Percentiles rank a stretch among this genome's conserved stretches.
Evolutionary conservation across 2,329 filamentous ascomycete genomes (phyloP).

Genomic region (Stemphylium vesicarium): DNA sequence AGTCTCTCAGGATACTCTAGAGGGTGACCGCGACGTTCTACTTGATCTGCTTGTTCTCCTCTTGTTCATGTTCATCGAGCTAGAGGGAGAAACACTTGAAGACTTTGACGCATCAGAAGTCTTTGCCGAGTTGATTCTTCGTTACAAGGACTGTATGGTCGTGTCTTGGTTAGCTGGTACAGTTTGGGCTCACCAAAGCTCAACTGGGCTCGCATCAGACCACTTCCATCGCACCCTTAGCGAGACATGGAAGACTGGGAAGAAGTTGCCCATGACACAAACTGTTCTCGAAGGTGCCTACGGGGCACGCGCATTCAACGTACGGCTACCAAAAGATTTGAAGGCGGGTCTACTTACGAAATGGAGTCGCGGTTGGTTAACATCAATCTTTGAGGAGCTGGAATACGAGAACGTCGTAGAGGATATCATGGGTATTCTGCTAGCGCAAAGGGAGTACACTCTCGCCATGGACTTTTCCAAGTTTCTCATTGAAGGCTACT

Average conservation of each 20-base stretch:
- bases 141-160: constrained; percentile 46
- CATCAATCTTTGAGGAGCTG: constrained; percentile 47
- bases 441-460: constrained; percentile 52
- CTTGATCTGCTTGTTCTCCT: constrained; percentile 83
- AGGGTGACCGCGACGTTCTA: constrained; percentile 74
- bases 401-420: constrained; percentile 48
- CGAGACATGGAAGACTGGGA: constrained; percentile 31
- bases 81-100: constrained; percentile 70
- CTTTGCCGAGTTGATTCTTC: constrained; percentile 66
- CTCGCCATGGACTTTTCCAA: constrained; percentile 70
- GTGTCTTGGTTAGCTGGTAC: constrained; percentile 45
- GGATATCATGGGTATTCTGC: constrained; percentile 53
- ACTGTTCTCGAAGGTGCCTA: constrained; percentile 47
- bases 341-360: constrained; percentile 49
- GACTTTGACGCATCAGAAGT: constrained; percentile 69
- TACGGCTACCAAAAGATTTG: constrained; percentile 32
- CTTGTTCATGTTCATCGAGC: constrained; percentile 75
- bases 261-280: constrained; percentile 43
- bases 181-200: constrained; percentile 40
- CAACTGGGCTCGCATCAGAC: constrained; percentile 39
- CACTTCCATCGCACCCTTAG: constrained; percentile 30
- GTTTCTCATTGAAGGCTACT: constrained; percentile 64
- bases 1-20: constrained; percentile 78
- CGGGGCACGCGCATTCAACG: constrained; percentile 40
- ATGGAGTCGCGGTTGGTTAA: constrained; percentile 56